These are phyloP conservation scores for Davidsoniella virescens DNA, from an alignment of 2,329 filamentous ascomycete species.

Conservation along the genomic window DNA sequence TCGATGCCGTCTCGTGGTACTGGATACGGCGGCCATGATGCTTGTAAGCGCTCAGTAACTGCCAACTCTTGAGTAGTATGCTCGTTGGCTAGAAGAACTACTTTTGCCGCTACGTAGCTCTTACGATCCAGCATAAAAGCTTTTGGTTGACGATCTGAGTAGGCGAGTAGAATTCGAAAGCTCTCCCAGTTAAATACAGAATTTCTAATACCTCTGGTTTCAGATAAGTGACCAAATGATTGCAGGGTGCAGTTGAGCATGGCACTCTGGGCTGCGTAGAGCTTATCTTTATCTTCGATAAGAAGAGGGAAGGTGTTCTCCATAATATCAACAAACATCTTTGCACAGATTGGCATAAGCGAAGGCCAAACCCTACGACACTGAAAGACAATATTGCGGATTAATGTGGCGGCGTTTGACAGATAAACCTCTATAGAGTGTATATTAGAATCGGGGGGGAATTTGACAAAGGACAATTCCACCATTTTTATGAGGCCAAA, in stretches of 20 bases:
- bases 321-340: conserved; percentile 20
- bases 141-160: conserved; percentile 31
- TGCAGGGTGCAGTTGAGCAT: conserved; percentile 23
- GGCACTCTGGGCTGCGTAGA: conserved; percentile 18
- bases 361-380: conserved; percentile 18
- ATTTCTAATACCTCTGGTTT: conserved; percentile 20
- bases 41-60: conserved; percentile 30
- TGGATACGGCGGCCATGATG: conserved; percentile 45
- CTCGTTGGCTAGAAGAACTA: conserved; percentile 34
- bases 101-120: conserved; percentile 38
- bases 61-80: conserved; percentile 36
- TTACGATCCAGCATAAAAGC: conserved; percentile 33
- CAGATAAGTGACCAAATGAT: conserved; percentile 20
- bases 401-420: background rate
- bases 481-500: background rate
- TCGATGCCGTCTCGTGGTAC: conserved; percentile 42
- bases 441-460: background rate
- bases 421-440: background rate
- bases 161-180: conserved; percentile 34
- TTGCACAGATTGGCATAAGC: conserved; percentile 19
- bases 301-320: conserved; percentile 14
- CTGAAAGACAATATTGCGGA: conserved; percentile 10
- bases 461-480: conserved; percentile 3
- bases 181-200: conserved; percentile 40
- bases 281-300: conserved; percentile 8